phyloP scores from a whole-genome alignment of 495 filamentous ascomycete species.

The Hypoxylon lenormandii region DNA sequence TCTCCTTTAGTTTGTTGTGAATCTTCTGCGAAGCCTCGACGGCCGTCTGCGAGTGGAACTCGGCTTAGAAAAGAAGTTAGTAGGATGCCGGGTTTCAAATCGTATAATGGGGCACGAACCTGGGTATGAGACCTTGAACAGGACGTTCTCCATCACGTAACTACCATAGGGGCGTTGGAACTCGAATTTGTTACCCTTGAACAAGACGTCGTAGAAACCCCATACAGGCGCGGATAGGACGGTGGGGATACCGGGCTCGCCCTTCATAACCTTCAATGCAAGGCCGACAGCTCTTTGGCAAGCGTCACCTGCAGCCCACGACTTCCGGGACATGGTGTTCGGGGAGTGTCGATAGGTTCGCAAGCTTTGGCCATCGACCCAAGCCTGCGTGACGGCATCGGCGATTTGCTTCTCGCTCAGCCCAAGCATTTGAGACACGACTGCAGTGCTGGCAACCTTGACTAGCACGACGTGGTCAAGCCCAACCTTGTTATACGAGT shows the following conservation, averaged over 20 bases:
- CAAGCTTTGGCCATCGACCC: slow-evolving; percentile 94
- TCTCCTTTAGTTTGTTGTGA: slow-evolving; percentile 78
- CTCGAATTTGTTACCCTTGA: slow-evolving; percentile 92
- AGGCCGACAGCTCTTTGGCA: slow-evolving; percentile 97
- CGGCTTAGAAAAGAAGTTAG: slow-evolving; percentile 66
- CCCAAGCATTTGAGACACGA: slow-evolving; percentile 93
- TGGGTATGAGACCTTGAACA: slow-evolving; percentile 99
- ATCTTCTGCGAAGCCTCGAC: slow-evolving; percentile 93
- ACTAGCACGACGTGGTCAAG: slow-evolving; percentile 97
- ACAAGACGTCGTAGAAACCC: slow-evolving; percentile 98
- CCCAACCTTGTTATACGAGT: slow-evolving; percentile 98
- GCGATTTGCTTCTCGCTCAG: slow-evolving; percentile 89
- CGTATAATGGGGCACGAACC: slow-evolving; percentile 63
- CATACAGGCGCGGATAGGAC: slow-evolving; percentile 92
- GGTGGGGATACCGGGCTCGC: slow-evolving; percentile 89
- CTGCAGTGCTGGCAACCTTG: slow-evolving; percentile 95
- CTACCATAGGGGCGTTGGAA: slow-evolving; percentile 96
- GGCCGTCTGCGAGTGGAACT: slow-evolving; percentile 99
- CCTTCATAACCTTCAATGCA: slow-evolving; percentile 89
- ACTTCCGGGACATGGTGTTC: slow-evolving; percentile 99
- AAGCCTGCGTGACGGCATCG: slow-evolving; percentile 95
- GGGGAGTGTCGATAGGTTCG: slow-evolving; percentile 96
- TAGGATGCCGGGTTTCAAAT: not conserved
- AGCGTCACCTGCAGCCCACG: slow-evolving; percentile 97
- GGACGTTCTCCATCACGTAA: slow-evolving; percentile 99